Percentiles rank a stretch among this genome's conserved stretches.
Conservation (phyloP, 805 yeast genomes). For the Blastobotrys attinorum region DNA sequence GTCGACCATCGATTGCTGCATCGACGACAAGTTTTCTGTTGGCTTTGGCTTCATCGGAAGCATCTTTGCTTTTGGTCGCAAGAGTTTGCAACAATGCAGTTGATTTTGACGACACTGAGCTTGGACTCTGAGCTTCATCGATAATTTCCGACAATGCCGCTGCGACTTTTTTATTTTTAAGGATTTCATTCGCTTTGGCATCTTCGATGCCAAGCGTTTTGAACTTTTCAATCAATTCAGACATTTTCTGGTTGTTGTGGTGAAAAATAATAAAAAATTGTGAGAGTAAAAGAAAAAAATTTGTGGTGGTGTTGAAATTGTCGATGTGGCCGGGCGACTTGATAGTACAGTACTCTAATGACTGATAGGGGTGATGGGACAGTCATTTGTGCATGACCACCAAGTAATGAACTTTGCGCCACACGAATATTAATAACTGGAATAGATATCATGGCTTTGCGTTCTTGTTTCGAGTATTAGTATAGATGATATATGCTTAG, state of each 20-base stretch:
- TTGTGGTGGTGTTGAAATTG: background rate
- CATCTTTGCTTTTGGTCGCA: conserved; percentile 64
- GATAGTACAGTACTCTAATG: no score
- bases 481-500: no score
- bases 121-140: conserved; percentile 28
- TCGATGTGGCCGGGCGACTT: background rate
- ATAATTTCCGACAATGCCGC: conserved; percentile 57
- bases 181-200: conserved; percentile 62
- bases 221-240: conserved; percentile 15
- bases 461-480: no score
- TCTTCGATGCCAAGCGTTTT: conserved; percentile 19
- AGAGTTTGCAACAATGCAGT: conserved; percentile 66
- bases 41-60: conserved; percentile 33
- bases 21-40: conserved; percentile 46
- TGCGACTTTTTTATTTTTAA: conserved; percentile 80
- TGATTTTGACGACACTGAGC: conserved; percentile 37
- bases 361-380: no score
- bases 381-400: no score
- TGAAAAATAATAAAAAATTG: no score
- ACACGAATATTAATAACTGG: no score
- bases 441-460: no score
- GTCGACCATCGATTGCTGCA: conserved; percentile 56
- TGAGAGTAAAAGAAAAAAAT: no score
- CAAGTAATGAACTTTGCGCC: no score
- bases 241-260: conserved; percentile 2